Evolutionary conservation across 2,329 filamentous ascomycete genomes (phyloP), one percentile per base, ranked within the genome.

Genomic region (Dothidotthia symphoricarpi): DNA sequence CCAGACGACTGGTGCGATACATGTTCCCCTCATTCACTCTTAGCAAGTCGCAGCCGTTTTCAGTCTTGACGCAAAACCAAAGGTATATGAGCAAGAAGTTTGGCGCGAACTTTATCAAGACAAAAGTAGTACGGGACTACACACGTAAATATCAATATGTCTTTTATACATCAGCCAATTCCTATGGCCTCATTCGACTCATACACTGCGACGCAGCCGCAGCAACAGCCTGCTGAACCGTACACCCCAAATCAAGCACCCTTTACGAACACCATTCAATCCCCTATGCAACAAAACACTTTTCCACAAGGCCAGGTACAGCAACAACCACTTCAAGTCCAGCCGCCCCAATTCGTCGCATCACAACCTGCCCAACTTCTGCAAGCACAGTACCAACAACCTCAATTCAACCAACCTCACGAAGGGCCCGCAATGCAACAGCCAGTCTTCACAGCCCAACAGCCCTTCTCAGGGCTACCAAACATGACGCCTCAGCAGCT

Each of bases 401-500:
- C 41, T 5, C 40, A 43, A 41, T 43, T 41, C 27, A 16, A 36
- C n/a, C 45, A 54, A 22, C 29, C 41, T 24, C 41, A 46, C n/a
- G n/a, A n/a, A n/a, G n/a, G n/a, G n/a, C n/a, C n/a, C n/a, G n/a
- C n/a, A n/a, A n/a, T n/a, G n/a, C n/a, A n/a, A 27, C 45, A 46
- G n/a, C 40, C 47, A 15, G 10, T 42, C 6, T 43, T 46, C 12
- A 24, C 41, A 2, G 31, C 16, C 12, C 49, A 53, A 24, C 56
- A 54, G 16, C 44, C 48, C 11, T 47, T 47, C 10, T 53, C 56
- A 34, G 55, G 51, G 33, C 30, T 50, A 7, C 42, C 43, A 15
- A 57, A 45, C 13, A 57, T 61, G 46, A 55, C 53, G 2, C 39
- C 51, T n/a, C 50, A 60, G 26, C 55, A 63, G 29, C 36, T 57